Percentiles rank a stretch among this genome's conserved stretches.
Conservation (phyloP, 306 rosid species). For the Cyclanthera cordifolia region DNA sequence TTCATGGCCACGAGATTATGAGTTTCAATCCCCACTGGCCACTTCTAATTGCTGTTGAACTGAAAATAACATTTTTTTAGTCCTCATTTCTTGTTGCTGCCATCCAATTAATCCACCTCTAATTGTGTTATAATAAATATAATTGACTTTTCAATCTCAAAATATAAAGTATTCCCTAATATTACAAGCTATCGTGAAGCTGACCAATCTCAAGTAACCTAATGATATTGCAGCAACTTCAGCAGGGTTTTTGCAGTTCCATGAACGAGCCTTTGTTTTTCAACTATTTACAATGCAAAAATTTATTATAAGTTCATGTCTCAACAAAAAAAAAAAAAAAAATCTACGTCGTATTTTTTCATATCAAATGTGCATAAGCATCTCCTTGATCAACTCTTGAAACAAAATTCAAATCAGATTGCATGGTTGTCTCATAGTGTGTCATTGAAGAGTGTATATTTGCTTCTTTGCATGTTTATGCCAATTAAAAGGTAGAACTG, state of each 20-base stretch:
- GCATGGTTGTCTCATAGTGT: background rate
- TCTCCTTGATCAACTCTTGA: constrained; percentile 1
- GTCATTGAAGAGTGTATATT: background rate
- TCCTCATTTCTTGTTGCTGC: background rate
- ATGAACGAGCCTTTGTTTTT: constrained; percentile 1
- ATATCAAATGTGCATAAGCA: constrained; percentile 5
- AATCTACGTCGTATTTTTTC: background rate
- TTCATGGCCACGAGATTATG: too few relatives aligned
- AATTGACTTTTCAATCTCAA: constrained; percentile 1
- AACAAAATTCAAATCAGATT: background rate
- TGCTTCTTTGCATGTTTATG: background rate
- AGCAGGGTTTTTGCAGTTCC: background rate
- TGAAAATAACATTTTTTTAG: background rate
- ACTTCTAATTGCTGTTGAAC: too few relatives aligned
- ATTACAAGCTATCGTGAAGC: background rate
- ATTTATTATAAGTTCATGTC: background rate
- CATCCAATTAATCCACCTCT: background rate
- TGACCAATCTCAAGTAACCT: background rate
- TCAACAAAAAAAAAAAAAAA: background rate
- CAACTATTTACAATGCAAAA: background rate
- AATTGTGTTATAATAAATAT: background rate
- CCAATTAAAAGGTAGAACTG: background rate
- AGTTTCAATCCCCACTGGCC: too few relatives aligned
- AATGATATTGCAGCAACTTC: background rate
- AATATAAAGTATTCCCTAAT: background rate